Evolutionary conservation across 768 basidiomycete genomes (phyloP).

Genomic region (Macrolepiota dolichaula): DNA sequence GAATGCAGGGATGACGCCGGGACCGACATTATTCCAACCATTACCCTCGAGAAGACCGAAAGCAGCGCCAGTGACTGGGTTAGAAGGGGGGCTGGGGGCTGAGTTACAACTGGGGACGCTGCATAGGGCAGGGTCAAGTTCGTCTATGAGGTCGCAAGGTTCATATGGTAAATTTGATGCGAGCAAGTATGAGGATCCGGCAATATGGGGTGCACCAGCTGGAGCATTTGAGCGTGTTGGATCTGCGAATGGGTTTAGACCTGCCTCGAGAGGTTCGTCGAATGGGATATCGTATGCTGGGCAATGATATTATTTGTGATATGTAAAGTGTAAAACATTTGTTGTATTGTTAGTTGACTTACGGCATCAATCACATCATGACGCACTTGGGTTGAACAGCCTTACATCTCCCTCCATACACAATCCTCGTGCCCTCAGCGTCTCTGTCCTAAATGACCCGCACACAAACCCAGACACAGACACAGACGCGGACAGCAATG

Average conservation of each 20-base stretch:
- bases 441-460: background rate
- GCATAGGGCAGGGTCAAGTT: slow-evolving; percentile 10
- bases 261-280: slow-evolving; percentile 2
- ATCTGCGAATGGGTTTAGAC: background rate
- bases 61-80: background rate
- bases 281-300: slow-evolving; percentile 7
- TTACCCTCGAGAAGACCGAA: background rate
- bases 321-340: background rate
- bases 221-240: slow-evolving; percentile 1
- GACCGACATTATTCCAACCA: slow-evolving; percentile 1
- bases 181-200: slow-evolving; percentile 14
- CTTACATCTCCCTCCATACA: too few relatives aligned
- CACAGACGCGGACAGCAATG: background rate
- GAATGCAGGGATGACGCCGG: slow-evolving; percentile 11
- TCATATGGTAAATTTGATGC: slow-evolving; percentile 12
- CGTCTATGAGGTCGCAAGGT: slow-evolving; percentile 15
- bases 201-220: slow-evolving; percentile 9
- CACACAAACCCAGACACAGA: background rate
- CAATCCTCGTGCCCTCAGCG: too few relatives aligned
- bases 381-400: background rate
- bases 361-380: background rate
- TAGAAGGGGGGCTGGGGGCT: background rate
- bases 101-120: background rate
- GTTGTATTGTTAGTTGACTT: background rate
- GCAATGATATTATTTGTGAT: background rate